Base-by-base conservation (phyloP, 305 asterid species). In the Lippia alba region DNA sequence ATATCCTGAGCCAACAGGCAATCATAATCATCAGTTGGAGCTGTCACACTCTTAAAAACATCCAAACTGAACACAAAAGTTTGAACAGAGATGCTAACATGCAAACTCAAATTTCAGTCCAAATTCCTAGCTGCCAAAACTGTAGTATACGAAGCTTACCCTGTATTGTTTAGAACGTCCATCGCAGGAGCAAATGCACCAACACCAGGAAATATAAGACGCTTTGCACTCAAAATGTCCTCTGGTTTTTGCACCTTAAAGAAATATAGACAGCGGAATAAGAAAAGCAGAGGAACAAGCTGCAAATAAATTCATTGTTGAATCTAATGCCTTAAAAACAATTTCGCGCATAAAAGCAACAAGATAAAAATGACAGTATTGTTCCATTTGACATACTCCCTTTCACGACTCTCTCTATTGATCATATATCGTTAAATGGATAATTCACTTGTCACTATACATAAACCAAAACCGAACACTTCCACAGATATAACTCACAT, bases 171-270 rank as follows among this genome's bases (percentile, higher is more conserved):
- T 65, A 94, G 79, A 66, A 89, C 96, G 64, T 94, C 97, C 97
- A 94, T 94, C 54, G 99, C 99, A 66, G 97, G 82, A 41, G 94
- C 93, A 82, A 94, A 94, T 54, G 99, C 96, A 64, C 99, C 99
- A 51, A 94, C 99, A 33, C 99, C 99, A 33, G 97, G 97, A 70
- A 94, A 94, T 74, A 94, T 80, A 72, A 94, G 97, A 49, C 91
- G 85, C 20, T 81, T 81, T 62, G 99, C 97, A 78, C 82, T 87
- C 82, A 86, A 74, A 67, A 94, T 89, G 75, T 94, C 99, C 58
- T 91, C 88, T 0, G 96, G 95, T 48, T 82, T 73, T 85, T 87
- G 89, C 18, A 94, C 99, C 99, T 94, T 73, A 40, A 76, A 64
- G 40, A 33, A 66, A 53, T 15, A 15, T 36, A 69, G 33, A 76